phyloP scores from a whole-genome alignment of 805 yeast genomes.

The Ogataea chonburiensis region DNA sequence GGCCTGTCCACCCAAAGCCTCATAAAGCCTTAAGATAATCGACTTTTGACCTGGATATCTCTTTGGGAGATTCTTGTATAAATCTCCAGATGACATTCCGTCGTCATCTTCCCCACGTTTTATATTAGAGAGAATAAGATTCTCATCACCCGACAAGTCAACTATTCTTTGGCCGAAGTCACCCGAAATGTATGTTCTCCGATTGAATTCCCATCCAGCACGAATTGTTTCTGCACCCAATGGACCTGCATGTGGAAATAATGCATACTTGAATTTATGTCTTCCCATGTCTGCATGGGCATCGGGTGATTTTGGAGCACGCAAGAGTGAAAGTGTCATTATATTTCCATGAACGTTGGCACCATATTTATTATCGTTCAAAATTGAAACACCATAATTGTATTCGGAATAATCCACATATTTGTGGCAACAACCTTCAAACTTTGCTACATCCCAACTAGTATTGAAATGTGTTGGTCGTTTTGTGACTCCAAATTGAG shows the following conservation, averaged over 20 bases:
- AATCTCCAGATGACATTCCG: constrained; percentile 34
- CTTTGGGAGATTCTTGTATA: constrained; percentile 37
- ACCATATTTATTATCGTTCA: constrained; percentile 88
- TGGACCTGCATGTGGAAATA: constrained; percentile 77
- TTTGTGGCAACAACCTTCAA: constrained; percentile 92
- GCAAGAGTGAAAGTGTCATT: constrained; percentile 79
- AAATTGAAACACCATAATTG: constrained; percentile 79
- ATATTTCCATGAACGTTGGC: constrained; percentile 90
- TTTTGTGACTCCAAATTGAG: constrained; percentile 88
- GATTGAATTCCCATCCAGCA: constrained; percentile 79
- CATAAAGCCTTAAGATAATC: constrained; percentile 75
- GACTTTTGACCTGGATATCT: constrained; percentile 46
- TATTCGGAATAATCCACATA: constrained; percentile 89
- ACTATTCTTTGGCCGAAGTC: constrained; percentile 21
- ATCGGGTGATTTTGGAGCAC: constrained; percentile 95
- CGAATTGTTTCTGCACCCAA: constrained; percentile 64
- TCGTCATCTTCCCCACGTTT: constrained; percentile 87
- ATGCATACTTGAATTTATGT: constrained; percentile 79
- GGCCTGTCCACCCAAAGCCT: constrained; percentile 79
- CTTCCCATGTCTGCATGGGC: constrained; percentile 90
- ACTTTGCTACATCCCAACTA: constrained; percentile 94
- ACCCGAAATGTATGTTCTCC: constrained; percentile 33
- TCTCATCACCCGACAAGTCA: constrained; percentile 46
- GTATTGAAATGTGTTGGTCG: constrained; percentile 96
- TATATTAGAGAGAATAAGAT: constrained; percentile 68